Percentiles rank a stretch among this genome's conserved stretches.
Conservation (phyloP, 2,329 filamentous ascomycete genomes). For the Leptodontidium sp. region DNA sequence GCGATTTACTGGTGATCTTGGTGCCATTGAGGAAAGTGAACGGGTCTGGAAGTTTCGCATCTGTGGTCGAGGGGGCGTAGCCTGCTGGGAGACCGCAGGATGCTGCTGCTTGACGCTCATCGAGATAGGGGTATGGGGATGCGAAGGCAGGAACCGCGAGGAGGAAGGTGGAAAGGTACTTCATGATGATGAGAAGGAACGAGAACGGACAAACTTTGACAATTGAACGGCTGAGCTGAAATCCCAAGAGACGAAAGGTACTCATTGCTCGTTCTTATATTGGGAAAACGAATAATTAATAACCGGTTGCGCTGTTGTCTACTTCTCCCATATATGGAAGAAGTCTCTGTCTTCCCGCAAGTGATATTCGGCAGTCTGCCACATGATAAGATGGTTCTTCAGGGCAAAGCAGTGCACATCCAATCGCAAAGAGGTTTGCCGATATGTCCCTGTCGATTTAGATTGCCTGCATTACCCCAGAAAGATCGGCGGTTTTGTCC, state of each 20-base stretch:
- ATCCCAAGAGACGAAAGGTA: neutral
- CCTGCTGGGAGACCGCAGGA: conserved; percentile 30
- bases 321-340: conserved; percentile 25
- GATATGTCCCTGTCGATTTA: neutral
- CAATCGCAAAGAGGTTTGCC: neutral
- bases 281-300: no score
- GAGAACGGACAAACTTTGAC: neutral
- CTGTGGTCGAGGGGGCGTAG: conserved; percentile 24
- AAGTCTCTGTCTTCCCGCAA: conserved; percentile 21
- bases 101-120: conserved; percentile 27
- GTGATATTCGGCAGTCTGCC: conserved; percentile 6
- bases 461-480: conserved; percentile 16
- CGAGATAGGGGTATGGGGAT: conserved; percentile 22
- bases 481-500: conserved; percentile 15
- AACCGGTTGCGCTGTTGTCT: neutral
- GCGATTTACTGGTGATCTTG: conserved; percentile 54
- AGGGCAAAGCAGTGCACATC: neutral
- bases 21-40: conserved; percentile 55
- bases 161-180: conserved; percentile 30
- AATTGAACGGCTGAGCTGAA: conserved; percentile 6
- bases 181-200: conserved; percentile 25
- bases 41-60: conserved; percentile 51
- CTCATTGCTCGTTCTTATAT: conserved; percentile 4
- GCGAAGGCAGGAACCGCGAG: conserved; percentile 30
- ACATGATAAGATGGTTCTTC: conserved; percentile 21